phyloP scores from a whole-genome alignment of 441 rosid genomes.

The Dalechampia spathulata region DNA sequence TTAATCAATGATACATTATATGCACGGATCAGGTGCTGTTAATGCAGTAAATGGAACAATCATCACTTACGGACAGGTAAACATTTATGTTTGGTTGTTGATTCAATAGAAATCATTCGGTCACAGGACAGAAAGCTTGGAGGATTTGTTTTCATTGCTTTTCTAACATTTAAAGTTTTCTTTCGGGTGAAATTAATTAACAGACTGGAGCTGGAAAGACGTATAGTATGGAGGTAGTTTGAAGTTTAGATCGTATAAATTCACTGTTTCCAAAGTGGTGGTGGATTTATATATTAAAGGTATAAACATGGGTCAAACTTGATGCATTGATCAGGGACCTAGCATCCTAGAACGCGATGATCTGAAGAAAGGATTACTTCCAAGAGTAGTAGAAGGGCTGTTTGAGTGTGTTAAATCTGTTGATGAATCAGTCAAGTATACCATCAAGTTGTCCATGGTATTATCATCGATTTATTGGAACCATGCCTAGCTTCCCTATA shows the following conservation, averaged over 20 bases:
- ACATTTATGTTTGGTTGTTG: too few relatives aligned
- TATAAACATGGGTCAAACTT: not conserved
- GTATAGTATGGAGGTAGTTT: slow-evolving; percentile 69
- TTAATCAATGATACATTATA: not conserved
- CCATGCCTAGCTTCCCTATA: not conserved
- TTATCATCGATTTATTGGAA: not conserved
- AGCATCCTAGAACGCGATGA: slow-evolving; percentile 47
- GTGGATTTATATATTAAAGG: not conserved
- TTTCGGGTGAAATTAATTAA: slow-evolving; percentile 12
- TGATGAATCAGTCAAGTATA: slow-evolving; percentile 31
- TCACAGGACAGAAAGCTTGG: too few relatives aligned
- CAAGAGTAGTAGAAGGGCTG: slow-evolving; percentile 53
- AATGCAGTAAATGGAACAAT: slow-evolving; percentile 68
- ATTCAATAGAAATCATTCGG: too few relatives aligned
- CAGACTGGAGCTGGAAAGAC: slow-evolving; percentile 99
- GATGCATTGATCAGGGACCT: slow-evolving; percentile 45
- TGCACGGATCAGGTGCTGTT: slow-evolving; percentile 42
- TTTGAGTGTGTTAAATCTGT: slow-evolving; percentile 39
- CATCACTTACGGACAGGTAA: slow-evolving; percentile 85
- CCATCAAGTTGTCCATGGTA: slow-evolving; percentile 63
- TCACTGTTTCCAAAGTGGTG: not conserved
- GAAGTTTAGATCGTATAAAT: slow-evolving; percentile 3
- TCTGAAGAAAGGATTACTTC: slow-evolving; percentile 61
- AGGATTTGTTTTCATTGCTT: too few relatives aligned
- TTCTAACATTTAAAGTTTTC: not conserved